Conservation (phyloP, 23 red algal genomes). For the Gracilariopsis chorda region DNA sequence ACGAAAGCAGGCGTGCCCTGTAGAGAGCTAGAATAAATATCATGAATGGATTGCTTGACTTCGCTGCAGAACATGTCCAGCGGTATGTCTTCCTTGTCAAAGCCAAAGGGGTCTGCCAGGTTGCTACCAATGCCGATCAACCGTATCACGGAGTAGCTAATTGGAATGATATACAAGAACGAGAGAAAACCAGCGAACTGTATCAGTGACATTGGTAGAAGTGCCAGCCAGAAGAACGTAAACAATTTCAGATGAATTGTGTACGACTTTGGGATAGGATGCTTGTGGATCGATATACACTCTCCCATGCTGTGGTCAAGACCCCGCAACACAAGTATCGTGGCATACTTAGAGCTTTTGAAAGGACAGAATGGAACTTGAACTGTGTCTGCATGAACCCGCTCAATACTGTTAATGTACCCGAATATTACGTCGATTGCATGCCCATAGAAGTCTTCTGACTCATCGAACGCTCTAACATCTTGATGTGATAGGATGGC, state of each 20-base stretch:
- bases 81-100: conserved; percentile 22
- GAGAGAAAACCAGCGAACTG: conserved; percentile 14
- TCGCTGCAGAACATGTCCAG: conserved; percentile 13
- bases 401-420: conserved; percentile 7
- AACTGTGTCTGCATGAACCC: not conserved
- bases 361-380: not conserved
- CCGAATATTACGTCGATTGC: not conserved
- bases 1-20: not conserved
- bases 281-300: conserved; percentile 10
- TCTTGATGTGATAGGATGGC: not conserved
- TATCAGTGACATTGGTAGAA: not conserved
- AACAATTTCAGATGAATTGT: conserved; percentile 26
- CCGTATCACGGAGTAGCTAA: conserved; percentile 16
- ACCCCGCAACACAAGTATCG: not conserved
- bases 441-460: conserved; percentile 18
- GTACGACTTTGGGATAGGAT: conserved; percentile 18
- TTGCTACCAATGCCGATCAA: conserved; percentile 2
- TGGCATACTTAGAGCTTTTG: not conserved
- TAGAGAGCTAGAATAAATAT: not conserved
- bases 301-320: not conserved
- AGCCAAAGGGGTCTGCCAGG: conserved; percentile 35
- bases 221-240: conserved; percentile 17
- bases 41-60: not conserved
- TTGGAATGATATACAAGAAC: conserved; percentile 24
- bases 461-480: not conserved